A percentile compares a stretch with the other conserved stretches of the same genome.
Evolutionary conservation across 1,139 yeast genomes (phyloP).

Genomic region (Debaryomyces nepalensis): DNA sequence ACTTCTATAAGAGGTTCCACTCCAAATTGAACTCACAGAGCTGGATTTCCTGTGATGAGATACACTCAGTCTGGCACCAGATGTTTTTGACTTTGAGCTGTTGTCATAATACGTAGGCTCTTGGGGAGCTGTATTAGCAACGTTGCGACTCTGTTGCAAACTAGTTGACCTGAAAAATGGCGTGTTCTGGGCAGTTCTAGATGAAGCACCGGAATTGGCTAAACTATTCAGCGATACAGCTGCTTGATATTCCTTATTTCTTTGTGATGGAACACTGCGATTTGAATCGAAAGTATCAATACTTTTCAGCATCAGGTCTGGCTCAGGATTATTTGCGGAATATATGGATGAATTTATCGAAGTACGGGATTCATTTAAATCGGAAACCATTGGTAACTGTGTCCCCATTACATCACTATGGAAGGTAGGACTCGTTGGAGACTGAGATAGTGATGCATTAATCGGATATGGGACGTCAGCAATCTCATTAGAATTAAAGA

Average conservation of each 20-base stretch:
- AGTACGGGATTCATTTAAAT: slow-evolving; percentile 1
- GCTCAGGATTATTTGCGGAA: slow-evolving; percentile 5
- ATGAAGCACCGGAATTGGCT: slow-evolving; percentile 1
- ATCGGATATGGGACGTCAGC: slow-evolving; percentile 24
- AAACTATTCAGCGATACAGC: not conserved
- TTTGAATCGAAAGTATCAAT: slow-evolving; percentile 10
- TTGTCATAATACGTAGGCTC: not conserved
- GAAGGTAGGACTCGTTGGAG: slow-evolving; percentile 12
- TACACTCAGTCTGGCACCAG: not conserved
- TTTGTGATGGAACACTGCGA: slow-evolving; percentile 4
- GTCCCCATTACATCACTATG: slow-evolving; percentile 14
- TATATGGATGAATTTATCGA: slow-evolving; percentile 9
- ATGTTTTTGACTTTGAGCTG: not conserved
- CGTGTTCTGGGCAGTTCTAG: not conserved
- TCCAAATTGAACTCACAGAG: slow-evolving; percentile 44
- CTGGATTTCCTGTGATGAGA: slow-evolving; percentile 31
- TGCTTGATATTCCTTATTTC: slow-evolving; percentile 3
- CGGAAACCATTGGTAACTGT: not conserved
- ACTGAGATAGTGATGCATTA: slow-evolving; percentile 24
- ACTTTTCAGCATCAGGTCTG: slow-evolving; percentile 5
- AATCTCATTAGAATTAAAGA: slow-evolving; percentile 12
- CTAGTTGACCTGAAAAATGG: slow-evolving; percentile 6
- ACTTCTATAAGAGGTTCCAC: slow-evolving; percentile 40
- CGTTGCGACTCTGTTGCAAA: slow-evolving; percentile 8
- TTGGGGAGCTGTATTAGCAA: slow-evolving; percentile 6